Percentiles rank a stretch among this genome's conserved stretches.
These are phyloP conservation scores for Trypanosomatidae sp. DNA, from an alignment of 208 protist genomes.

Conservation along the genomic window DNA sequence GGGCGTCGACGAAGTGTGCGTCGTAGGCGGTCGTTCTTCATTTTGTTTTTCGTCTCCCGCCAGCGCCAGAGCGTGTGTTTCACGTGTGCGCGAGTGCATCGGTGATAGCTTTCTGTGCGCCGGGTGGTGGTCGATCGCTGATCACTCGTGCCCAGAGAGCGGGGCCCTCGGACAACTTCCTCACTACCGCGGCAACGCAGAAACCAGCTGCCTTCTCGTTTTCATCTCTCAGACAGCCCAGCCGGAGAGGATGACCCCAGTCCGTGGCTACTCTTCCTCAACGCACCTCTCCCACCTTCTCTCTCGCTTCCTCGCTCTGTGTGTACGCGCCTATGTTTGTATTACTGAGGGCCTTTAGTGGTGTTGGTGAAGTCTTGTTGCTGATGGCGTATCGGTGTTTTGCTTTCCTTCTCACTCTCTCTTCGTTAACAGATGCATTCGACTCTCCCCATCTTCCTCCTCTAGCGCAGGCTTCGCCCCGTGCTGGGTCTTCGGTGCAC, in stretches of 20 bases:
- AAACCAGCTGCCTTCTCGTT: not conserved
- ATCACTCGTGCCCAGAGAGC: no score
- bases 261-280: not conserved
- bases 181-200: not conserved
- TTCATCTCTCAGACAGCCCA: not conserved
- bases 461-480: not conserved
- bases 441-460: not conserved
- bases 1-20: not conserved
- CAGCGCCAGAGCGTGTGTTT: no score
- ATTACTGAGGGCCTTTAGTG: not conserved
- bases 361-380: not conserved
- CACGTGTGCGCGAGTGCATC: no score
- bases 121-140: no score
- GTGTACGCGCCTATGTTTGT: not conserved
- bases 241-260: not conserved
- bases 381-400: not conserved
- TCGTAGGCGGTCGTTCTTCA: not conserved
- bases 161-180: no score
- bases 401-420: not conserved
- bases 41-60: no score
- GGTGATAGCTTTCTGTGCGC: no score
- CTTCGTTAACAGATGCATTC: no score
- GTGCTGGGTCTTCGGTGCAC: not conserved
- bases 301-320: no score
- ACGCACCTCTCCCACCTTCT: not conserved